phyloP scores from a whole-genome alignment of 129 eudicot genomes.

The Deinandra increscens region DNA sequence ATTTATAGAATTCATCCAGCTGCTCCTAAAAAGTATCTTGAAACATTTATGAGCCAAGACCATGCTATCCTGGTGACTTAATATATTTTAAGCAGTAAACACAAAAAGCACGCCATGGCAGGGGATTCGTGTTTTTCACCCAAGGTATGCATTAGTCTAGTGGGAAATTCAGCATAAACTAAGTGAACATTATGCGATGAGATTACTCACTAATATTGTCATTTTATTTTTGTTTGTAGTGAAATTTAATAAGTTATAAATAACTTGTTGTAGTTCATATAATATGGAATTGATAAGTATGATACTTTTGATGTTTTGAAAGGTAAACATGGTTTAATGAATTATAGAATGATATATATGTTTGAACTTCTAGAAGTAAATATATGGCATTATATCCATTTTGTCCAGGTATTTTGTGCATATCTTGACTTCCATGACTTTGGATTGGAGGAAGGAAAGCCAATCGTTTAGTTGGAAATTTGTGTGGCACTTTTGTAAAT shows the following conservation, averaged over 20 bases:
- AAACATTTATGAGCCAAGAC: conserved; percentile 33
- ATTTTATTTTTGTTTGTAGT: background rate
- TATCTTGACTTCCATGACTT: conserved; percentile 20
- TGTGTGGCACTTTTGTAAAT: background rate
- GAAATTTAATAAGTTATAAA: background rate
- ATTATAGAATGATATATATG: background rate
- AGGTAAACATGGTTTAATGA: background rate
- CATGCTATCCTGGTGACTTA: background rate
- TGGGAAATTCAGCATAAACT: background rate
- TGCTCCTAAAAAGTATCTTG: conserved; percentile 63
- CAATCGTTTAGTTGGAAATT: conserved; percentile 1
- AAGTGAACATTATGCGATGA: background rate
- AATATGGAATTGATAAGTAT: background rate
- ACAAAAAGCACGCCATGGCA: background rate
- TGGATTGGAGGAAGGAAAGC: conserved; percentile 4
- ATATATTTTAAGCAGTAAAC: conserved; percentile 21
- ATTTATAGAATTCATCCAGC: conserved; percentile 55
- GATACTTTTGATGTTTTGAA: background rate
- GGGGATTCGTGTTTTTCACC: conserved; percentile 12
- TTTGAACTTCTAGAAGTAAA: background rate
- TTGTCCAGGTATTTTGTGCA: background rate
- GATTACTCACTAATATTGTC: background rate
- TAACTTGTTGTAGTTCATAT: background rate
- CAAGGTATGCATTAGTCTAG: conserved; percentile 11
- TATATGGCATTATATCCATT: background rate